A percentile compares a stretch with the other conserved stretches of the same genome.
These are phyloP conservation scores for Russula griseocarnosa DNA, from an alignment of 768 basidiomycete species.

Conservation along the genomic window DNA sequence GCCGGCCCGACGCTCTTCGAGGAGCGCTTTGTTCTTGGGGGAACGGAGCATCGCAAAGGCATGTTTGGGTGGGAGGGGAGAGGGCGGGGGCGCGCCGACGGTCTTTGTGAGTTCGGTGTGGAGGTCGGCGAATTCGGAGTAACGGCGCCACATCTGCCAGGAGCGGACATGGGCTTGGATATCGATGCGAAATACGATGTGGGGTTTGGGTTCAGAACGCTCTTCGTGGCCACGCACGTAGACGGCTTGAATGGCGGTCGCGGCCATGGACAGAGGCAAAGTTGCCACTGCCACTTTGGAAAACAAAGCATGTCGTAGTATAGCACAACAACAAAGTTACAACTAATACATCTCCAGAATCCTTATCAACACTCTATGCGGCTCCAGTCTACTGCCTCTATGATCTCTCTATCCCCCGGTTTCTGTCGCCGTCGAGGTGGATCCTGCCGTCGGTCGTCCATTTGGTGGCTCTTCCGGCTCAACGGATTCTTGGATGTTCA, in stretches of 20 bases:
- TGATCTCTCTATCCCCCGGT: background rate
- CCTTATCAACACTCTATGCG: constrained; percentile 18
- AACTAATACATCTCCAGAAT: background rate
- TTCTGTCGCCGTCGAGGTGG: constrained; percentile 5
- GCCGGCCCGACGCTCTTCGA: constrained; percentile 72
- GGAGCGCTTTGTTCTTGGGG: constrained; percentile 52
- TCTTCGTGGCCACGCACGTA: constrained; percentile 67
- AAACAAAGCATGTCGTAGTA: background rate
- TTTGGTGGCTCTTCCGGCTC: constrained; percentile 27
- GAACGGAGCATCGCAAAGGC: constrained; percentile 62
- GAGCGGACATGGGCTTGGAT: constrained; percentile 85
- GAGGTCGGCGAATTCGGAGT: constrained; percentile 90
- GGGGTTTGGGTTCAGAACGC: constrained; percentile 65
- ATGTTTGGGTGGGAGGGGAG: constrained; percentile 81
- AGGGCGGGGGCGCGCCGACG: constrained; percentile 78
- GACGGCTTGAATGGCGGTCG: constrained; percentile 77
- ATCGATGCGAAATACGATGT: constrained; percentile 76
- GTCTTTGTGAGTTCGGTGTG: constrained; percentile 75
- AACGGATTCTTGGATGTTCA: constrained; percentile 19
- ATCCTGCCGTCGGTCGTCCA: constrained; percentile 1
- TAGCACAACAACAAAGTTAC: constrained; percentile 15
- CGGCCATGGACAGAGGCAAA: constrained; percentile 30
- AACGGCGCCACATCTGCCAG: constrained; percentile 92
- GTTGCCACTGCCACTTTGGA: background rate
- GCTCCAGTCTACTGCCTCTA: constrained; percentile 3